Percentiles rank a stretch among this genome's conserved stretches.
These are phyloP conservation scores for Fusarium globosum DNA, from an alignment of 2,329 filamentous ascomycete genomes.

Conservation along the genomic window DNA sequence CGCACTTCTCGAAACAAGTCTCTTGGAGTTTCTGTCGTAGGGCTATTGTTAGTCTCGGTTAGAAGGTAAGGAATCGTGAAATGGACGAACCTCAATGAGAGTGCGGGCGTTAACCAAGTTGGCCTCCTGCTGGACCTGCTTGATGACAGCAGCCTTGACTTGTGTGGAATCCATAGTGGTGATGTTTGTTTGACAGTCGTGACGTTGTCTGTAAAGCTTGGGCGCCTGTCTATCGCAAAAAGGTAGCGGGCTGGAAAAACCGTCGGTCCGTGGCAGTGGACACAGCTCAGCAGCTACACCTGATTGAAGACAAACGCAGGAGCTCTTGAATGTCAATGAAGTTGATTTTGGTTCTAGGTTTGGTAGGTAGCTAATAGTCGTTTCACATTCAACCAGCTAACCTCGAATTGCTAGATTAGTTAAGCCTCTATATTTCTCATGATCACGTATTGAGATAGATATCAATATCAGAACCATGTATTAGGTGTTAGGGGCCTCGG, in stretches of 20 bases:
- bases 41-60: slow-evolving; percentile 6
- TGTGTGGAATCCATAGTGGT: slow-evolving; percentile 66
- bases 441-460: not conserved
- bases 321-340: no score
- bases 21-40: slow-evolving; percentile 77
- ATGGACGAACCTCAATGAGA: slow-evolving; percentile 71
- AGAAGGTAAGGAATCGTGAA: slow-evolving; percentile 8
- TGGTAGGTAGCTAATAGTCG: no score
- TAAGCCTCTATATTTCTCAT: not conserved
- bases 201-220: slow-evolving; percentile 29
- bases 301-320: no score
- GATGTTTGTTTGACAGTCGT: slow-evolving; percentile 34
- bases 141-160: slow-evolving; percentile 71
- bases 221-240: slow-evolving; percentile 21
- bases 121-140: slow-evolving; percentile 72
- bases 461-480: no score
- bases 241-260: slow-evolving; percentile 25
- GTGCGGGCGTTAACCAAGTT: slow-evolving; percentile 75
- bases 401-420: not conserved
- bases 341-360: no score
- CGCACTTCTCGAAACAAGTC: slow-evolving; percentile 82
- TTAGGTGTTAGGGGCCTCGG: not conserved
- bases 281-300: no score
- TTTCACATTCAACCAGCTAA: no score
- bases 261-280: slow-evolving; percentile 11